Conservation (phyloP, 1,139 yeast species). For the Eremothecium cymbalariae region DNA sequence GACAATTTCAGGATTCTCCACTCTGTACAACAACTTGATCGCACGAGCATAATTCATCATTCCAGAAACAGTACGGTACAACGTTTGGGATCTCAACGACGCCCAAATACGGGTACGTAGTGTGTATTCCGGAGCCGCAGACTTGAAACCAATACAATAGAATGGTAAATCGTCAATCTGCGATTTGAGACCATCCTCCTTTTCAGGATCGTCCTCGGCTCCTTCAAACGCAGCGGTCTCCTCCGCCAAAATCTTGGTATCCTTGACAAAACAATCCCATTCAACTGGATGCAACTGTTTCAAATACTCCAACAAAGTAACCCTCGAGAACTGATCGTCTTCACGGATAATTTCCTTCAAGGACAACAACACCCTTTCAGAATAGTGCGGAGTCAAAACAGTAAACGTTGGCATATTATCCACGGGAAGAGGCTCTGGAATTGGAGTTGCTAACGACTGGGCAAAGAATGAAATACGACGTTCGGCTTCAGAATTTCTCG, state of each 20-base stretch:
- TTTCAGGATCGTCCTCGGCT: constrained; percentile 58
- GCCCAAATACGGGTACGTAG: constrained; percentile 99
- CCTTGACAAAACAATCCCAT: constrained; percentile 99
- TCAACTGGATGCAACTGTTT: constrained; percentile 97
- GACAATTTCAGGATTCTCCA: constrained; percentile 97
- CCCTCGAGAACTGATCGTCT: constrained; percentile 97
- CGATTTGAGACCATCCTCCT: constrained; percentile 67
- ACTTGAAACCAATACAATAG: constrained; percentile 98
- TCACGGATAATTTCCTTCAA: constrained; percentile 96
- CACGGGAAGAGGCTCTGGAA: constrained; percentile 96
- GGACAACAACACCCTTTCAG: constrained; percentile 91
- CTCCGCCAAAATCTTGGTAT: constrained; percentile 95
- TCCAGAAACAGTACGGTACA: constrained; percentile 97
- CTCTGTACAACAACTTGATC: constrained; percentile 91
- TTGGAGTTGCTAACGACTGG: constrained; percentile 95
- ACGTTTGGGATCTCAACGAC: constrained; percentile 93
- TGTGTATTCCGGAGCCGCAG: constrained; percentile 98
- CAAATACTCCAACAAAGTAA: constrained; percentile 88
- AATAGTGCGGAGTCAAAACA: constrained; percentile 94
- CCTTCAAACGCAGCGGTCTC: constrained; percentile 87
- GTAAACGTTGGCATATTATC: constrained; percentile 99
- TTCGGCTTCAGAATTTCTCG: constrained; percentile 93
- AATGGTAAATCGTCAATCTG: constrained; percentile 96
- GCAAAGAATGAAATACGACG: constrained; percentile 99
- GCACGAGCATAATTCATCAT: constrained; percentile 99